Percentiles rank a stretch among this genome's conserved stretches.
phyloP scores from a whole-genome alignment of 2,329 filamentous ascomycete genomes.

The Phaeoacremonium minimum region DNA sequence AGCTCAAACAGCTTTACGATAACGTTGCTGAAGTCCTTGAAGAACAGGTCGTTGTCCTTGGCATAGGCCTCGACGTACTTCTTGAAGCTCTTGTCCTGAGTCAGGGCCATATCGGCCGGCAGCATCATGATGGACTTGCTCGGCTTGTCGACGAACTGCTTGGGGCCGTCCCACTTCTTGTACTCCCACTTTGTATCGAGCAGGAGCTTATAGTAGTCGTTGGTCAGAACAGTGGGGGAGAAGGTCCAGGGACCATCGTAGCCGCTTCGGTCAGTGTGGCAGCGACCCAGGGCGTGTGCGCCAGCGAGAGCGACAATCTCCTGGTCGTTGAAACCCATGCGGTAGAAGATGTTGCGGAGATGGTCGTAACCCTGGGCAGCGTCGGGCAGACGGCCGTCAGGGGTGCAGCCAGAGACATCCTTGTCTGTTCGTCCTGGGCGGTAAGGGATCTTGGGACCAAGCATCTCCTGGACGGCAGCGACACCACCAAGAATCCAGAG shows the following conservation, averaged over 20 bases:
- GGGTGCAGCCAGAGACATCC: slow-evolving; percentile 81
- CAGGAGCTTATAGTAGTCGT: slow-evolving; percentile 89
- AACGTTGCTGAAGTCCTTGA: slow-evolving; percentile 83
- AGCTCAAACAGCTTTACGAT: slow-evolving; percentile 86
- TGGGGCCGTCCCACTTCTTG: slow-evolving; percentile 88
- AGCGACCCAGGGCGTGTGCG: slow-evolving; percentile 83
- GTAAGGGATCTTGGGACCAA: slow-evolving; percentile 83
- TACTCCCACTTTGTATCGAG: slow-evolving; percentile 89
- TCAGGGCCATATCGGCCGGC: slow-evolving; percentile 81
- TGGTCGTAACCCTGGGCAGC: slow-evolving; percentile 74
- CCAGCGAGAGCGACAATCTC: slow-evolving; percentile 90
- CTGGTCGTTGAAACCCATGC: slow-evolving; percentile 97
- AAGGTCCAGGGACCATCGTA: slow-evolving; percentile 90
- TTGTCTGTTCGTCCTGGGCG: slow-evolving; percentile 79
- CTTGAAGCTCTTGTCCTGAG: slow-evolving; percentile 85
- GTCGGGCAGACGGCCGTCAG: slow-evolving; percentile 77
- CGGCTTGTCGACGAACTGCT: slow-evolving; percentile 81
- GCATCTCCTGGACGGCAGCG: slow-evolving; percentile 89
- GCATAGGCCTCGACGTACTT: slow-evolving; percentile 81
- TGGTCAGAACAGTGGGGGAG: slow-evolving; percentile 85
- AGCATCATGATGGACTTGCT: slow-evolving; percentile 96
- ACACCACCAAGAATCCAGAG: slow-evolving; percentile 92
- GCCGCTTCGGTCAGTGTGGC: slow-evolving; percentile 83
- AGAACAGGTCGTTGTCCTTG: slow-evolving; percentile 86
- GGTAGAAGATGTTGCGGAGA: slow-evolving; percentile 86